These are phyloP conservation scores for Trichoderma gamsii DNA, from an alignment of 495 filamentous ascomycete species.

Conservation along the genomic window DNA sequence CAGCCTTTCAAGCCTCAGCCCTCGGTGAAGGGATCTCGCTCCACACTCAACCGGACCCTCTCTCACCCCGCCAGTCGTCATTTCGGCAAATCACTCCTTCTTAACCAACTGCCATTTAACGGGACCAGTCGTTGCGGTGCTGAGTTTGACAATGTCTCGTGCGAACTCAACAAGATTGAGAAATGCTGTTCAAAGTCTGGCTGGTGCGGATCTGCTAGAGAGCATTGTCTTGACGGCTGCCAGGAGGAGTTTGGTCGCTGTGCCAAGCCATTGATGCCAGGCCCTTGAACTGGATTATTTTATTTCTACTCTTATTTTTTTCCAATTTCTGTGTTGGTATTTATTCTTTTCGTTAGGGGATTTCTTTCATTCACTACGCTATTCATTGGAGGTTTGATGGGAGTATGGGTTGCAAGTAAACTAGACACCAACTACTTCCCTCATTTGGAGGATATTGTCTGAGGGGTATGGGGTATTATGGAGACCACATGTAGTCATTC, in stretches of 20 bases:
- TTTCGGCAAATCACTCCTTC: not conserved
- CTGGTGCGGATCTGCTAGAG: constrained; percentile 7
- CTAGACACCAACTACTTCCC: too few species aligned
- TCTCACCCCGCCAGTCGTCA: not conserved
- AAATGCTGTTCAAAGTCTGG: constrained; percentile 10
- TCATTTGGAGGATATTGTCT: too few species aligned
- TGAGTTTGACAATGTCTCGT: not conserved
- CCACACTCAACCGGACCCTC: not conserved
- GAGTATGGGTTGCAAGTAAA: too few species aligned
- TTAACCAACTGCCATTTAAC: not conserved
- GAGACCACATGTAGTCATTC: too few species aligned
- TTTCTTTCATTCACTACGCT: too few species aligned
- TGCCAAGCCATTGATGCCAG: not conserved
- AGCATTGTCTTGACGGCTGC: not conserved
- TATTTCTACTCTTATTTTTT: too few species aligned
- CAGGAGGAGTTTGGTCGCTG: constrained; percentile 1
- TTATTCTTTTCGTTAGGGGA: too few species aligned
- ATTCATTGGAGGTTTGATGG: too few species aligned
- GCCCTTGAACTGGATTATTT: not conserved
- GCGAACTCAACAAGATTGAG: not conserved
- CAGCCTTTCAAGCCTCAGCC: not conserved
- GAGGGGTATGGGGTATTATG: too few species aligned
- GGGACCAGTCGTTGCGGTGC: not conserved
- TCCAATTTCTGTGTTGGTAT: too few species aligned
- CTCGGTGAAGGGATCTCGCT: not conserved